Conservation (phyloP, 1,284 basidiomycete species). For the Apiotrichum veenhuisii region DNA sequence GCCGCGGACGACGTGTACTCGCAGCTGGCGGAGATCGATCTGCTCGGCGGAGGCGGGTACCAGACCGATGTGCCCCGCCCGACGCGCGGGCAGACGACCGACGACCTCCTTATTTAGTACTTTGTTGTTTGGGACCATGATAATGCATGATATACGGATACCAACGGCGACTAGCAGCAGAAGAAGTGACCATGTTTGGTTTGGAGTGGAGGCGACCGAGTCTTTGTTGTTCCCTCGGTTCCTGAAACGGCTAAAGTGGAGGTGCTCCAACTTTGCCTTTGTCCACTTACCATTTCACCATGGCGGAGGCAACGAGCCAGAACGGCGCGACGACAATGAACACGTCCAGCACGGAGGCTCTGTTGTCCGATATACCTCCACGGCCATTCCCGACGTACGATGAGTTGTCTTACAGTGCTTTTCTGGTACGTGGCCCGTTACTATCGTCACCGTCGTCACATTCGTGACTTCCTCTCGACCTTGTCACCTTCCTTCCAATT, state of each 20-base stretch:
- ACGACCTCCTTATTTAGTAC: slow-evolving; percentile 37
- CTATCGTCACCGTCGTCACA: neutral
- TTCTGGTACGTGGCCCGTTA: slow-evolving; percentile 8
- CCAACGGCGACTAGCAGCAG: no score
- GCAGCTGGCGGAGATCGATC: slow-evolving; percentile 46
- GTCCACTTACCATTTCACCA: neutral
- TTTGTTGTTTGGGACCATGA: neutral
- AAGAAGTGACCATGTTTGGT: neutral
- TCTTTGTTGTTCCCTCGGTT: no score
- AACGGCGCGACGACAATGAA: no score
- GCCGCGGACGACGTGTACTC: slow-evolving; percentile 42
- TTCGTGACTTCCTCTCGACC: neutral
- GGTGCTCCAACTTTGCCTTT: neutral
- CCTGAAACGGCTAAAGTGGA: neutral
- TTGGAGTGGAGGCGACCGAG: neutral
- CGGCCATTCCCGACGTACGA: slow-evolving; percentile 19
- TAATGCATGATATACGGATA: neutral
- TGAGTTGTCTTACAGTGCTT: slow-evolving; percentile 7
- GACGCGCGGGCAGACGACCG: slow-evolving; percentile 25
- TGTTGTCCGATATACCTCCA: neutral
- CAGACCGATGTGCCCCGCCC: slow-evolving; percentile 45
- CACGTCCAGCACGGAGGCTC: neutral
- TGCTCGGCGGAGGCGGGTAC: slow-evolving; percentile 37
- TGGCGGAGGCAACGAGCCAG: neutral
- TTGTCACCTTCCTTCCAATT: no score